These are phyloP conservation scores for Salmacisia buchloeana DNA, from an alignment of 1,284 basidiomycete species.

Conservation along the genomic window DNA sequence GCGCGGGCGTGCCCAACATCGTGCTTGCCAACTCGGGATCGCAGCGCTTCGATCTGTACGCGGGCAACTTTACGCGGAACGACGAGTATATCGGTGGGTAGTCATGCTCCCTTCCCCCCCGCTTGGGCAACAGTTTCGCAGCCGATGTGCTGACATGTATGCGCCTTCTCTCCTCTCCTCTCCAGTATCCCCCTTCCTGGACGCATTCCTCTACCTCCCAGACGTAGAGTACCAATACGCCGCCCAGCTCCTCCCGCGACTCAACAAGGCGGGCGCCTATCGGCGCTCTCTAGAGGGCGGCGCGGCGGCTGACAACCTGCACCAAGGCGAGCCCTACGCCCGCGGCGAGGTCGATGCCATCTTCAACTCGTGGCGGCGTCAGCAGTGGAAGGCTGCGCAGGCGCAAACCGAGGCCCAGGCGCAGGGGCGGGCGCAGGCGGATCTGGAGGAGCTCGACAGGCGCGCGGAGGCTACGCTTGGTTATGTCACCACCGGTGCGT, in stretches of 20 bases:
- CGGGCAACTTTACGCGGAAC: slow-evolving; percentile 42
- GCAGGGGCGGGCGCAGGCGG: too few species aligned
- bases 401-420: too few species aligned
- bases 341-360: slow-evolving; percentile 15
- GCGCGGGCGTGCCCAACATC: slow-evolving; percentile 27
- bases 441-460: slow-evolving; percentile 23
- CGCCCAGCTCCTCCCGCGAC: slow-evolving; percentile 22
- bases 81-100: slow-evolving; percentile 27
- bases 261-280: slow-evolving; percentile 17
- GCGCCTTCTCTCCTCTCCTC: not conserved
- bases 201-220: slow-evolving; percentile 39
- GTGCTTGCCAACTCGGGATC: slow-evolving; percentile 45
- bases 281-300: slow-evolving; percentile 2
- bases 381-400: slow-evolving; percentile 7
- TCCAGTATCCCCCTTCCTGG: slow-evolving; percentile 33
- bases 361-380: slow-evolving; percentile 11
- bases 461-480: slow-evolving; percentile 36
- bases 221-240: slow-evolving; percentile 41
- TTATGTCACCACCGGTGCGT: slow-evolving; percentile 47
- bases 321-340: slow-evolving; percentile 15
- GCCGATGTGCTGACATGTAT: not conserved
- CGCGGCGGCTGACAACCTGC: not conserved
- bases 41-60: slow-evolving; percentile 28
- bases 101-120: not conserved
- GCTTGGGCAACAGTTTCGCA: not conserved